phyloP scores from a whole-genome alignment of 768 basidiomycete species.

The Leccinellum rugosiceps region DNA sequence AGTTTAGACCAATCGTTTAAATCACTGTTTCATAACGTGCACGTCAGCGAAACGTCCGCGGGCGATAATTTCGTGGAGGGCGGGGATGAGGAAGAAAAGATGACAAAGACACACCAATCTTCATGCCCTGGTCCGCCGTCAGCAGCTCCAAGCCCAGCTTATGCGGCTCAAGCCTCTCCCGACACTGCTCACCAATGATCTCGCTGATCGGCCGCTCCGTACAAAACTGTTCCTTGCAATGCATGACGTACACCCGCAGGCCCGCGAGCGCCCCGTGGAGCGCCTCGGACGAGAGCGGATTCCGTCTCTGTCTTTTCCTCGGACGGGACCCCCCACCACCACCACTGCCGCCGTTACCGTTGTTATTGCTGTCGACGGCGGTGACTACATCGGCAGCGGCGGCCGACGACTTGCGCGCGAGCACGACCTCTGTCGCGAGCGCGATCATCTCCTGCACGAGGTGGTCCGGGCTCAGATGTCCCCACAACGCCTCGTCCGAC shows the following conservation, averaged over 20 bases:
- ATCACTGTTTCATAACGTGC: slow-evolving; percentile 31
- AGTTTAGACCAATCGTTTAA: slow-evolving; percentile 19
- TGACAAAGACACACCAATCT: slow-evolving; percentile 53
- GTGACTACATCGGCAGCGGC: background rate
- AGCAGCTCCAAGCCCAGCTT: slow-evolving; percentile 71
- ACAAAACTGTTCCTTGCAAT: slow-evolving; percentile 77
- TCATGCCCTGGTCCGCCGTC: slow-evolving; percentile 76
- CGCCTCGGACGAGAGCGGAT: slow-evolving; percentile 40
- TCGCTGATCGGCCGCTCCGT: slow-evolving; percentile 53
- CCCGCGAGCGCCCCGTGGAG: slow-evolving; percentile 53
- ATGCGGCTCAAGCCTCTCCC: slow-evolving; percentile 53
- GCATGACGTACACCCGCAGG: slow-evolving; percentile 73
- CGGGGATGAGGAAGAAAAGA: background rate
- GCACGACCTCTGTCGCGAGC: slow-evolving; percentile 67
- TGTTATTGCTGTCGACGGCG: background rate
- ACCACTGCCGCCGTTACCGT: background rate
- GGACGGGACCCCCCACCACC: slow-evolving; percentile 3
- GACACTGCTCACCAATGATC: slow-evolving; percentile 73
- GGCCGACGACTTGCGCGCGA: slow-evolving; percentile 28
- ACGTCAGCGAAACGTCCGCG: background rate
- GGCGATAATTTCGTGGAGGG: background rate
- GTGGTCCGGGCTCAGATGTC: slow-evolving; percentile 83
- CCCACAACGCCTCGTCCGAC: slow-evolving; percentile 65
- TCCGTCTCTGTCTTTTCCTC: slow-evolving; percentile 37
- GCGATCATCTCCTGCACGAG: slow-evolving; percentile 69